Base-by-base conservation (phyloP, 257 asterid species). In the Ballota nigra region DNA sequence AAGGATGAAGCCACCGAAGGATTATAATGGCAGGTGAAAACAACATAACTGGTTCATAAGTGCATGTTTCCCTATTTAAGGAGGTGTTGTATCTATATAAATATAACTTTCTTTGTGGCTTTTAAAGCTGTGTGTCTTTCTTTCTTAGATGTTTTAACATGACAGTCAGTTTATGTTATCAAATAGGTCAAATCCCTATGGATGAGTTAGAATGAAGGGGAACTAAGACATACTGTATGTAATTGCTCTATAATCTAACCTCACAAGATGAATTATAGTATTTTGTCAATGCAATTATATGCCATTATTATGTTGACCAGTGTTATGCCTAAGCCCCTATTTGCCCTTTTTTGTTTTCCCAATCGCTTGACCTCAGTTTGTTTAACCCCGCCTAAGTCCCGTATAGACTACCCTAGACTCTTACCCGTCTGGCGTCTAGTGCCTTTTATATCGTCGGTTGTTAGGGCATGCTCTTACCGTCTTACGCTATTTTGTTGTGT, bases 1-100 rank as follows among this genome's bases (percentile, higher is more conserved):
- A 77, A 76, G 55, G 85, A 64, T 29, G 85, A 80, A 55, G 53
- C 73, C 31, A 53, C 67, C 31, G 83, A 82, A 68, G 78, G 68
- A 61, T 63, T 68, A 34, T 65, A 41, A 57, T 38, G 68, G 52
- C 23, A 13, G 19, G 74, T 67, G 38, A 63, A 60, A 41, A 36
- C 73, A 63, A 72, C 52, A 11, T 68, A 43, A 74, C 55, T 33
- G 38, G 51, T 22, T 41, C 70, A 40, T 49, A 31, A 18, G 29
- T 63, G 59, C 18, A 3, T 40, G 31, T 47, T 9, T 62, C 34
- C 34, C 38, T 53, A 34, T 49, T 53, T 68, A n/a, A 63, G 43
- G 59, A 63, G 43, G 59, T 43, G 52, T 70, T 59, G 47, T 29
- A 36, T 61, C 18, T 8, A 15, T 56, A 56, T 51, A 73, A 29